Evolutionary conservation across 306 rosid genomes (phyloP), one percentile per base, ranked within the genome.

Genomic region (Argentina anserina): DNA sequence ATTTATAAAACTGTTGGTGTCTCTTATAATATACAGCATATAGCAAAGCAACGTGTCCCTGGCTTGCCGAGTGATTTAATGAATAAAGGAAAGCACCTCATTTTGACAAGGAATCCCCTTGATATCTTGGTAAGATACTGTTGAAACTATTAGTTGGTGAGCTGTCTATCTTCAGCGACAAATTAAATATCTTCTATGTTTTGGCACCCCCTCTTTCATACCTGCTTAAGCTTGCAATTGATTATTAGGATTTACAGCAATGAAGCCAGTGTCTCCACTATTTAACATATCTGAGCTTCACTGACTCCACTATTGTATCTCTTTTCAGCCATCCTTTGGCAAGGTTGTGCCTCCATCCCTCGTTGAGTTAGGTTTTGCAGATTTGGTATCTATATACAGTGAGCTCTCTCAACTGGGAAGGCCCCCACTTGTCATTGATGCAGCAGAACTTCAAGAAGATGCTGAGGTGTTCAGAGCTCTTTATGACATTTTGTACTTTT

Each of bases 41-140:
- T 91, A 18, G 81, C 96, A 63, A 91, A 89, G 82, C 90, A 91
- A 64, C 81, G 82, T 66, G 45, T 86, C 29, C 89, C 76, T 69
- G 88, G 90, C 60, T 78, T 91, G 81, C 55, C 91, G 3, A 82
- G 72, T 65, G 91, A 91, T 75, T 74, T 91, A 65, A 66, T 87
- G 80, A 86, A 82, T 81, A 86, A 84, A 72, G 97, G 97, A 78
- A 91, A 85, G 79, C 97, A 91, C 86, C 80, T 89, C 81, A 80
- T 91, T 74, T 81, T 91, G 85, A 89, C 81, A 20, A 81, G 96
- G 75, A 91, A 89, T 78, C 96, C 97, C 49, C 88, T 89, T 78
- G 90, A 91, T 81, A 86, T 91, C 71, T 76, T 86, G 96, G 96
- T 87, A 76, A 76, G 83, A 65, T 77, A 50, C 45, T 15, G n/a